phyloP scores from a whole-genome alignment of 2,329 filamentous ascomycete species.

The Xylariaceae sp. region DNA sequence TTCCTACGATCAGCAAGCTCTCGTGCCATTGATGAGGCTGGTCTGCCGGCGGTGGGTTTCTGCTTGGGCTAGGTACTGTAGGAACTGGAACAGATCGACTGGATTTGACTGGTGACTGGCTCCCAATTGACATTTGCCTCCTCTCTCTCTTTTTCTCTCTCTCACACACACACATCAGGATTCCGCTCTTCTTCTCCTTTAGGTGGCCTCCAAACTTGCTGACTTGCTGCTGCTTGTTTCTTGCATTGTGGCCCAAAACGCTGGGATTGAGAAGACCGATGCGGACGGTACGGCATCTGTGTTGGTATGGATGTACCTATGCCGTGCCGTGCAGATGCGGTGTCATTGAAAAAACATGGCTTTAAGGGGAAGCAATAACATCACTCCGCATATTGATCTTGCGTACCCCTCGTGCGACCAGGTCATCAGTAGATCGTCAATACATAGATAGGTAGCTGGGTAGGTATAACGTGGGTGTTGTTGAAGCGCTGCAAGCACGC shows the following conservation, averaged over 20 bases:
- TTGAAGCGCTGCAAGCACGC: conserved; percentile 28
- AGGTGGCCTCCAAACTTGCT: conserved; percentile 13
- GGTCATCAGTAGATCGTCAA: conserved; percentile 14
- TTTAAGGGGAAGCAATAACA: conserved; percentile 18
- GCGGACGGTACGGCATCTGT: conserved; percentile 15
- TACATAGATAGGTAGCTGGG: no score
- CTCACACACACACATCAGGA: background rate
- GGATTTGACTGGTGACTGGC: background rate
- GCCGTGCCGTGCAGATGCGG: conserved; percentile 8
- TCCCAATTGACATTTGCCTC: background rate
- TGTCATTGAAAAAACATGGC: conserved; percentile 15
- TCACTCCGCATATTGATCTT: conserved; percentile 28
- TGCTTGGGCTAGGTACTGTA: background rate
- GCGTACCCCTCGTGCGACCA: conserved; percentile 16
- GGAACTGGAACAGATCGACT: background rate
- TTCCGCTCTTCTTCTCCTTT: background rate
- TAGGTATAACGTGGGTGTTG: conserved; percentile 20
- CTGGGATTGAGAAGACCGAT: conserved; percentile 18
- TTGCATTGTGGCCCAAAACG: conserved; percentile 11
- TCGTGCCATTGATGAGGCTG: conserved; percentile 11
- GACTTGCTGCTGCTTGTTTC: background rate
- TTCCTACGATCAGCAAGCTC: conserved; percentile 20
- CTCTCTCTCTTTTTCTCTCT: background rate
- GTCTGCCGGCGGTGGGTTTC: background rate
- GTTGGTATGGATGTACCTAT: background rate